A percentile compares a stretch with the other conserved stretches of the same genome.
phyloP scores from a whole-genome alignment of 1,284 basidiomycete species.

The Puccinia sorghi region DNA sequence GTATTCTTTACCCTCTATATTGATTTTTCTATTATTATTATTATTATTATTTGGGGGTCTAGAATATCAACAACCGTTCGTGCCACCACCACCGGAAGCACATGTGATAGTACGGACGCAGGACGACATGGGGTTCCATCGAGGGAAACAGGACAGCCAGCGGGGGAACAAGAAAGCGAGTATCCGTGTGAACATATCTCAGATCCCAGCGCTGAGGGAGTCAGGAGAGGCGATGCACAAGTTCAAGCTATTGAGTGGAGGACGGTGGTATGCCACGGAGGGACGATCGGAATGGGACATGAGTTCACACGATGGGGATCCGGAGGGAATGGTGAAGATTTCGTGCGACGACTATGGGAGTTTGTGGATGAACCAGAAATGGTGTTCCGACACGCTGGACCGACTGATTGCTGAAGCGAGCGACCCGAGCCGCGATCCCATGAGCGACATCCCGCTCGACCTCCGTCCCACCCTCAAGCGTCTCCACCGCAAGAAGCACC shows the following conservation, averaged over 20 bases:
- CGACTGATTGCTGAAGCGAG: slow-evolving; percentile 25
- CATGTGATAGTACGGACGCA: slow-evolving; percentile 31
- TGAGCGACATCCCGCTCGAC: slow-evolving; percentile 40
- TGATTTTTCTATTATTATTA: no score
- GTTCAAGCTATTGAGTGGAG: slow-evolving; percentile 33
- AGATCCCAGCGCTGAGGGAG: neutral
- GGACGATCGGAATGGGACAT: neutral
- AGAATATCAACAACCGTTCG: slow-evolving; percentile 36
- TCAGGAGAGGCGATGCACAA: slow-evolving; percentile 36
- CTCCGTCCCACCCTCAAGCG: neutral
- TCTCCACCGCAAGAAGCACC: neutral
- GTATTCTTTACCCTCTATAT: no score
- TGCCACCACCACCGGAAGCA: slow-evolving; percentile 36
- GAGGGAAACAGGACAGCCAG: slow-evolving; percentile 31
- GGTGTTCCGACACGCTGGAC: slow-evolving; percentile 36
- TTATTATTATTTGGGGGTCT: neutral
- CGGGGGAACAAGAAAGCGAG: slow-evolving; percentile 40
- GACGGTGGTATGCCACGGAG: slow-evolving; percentile 23
- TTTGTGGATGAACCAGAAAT: slow-evolving; percentile 23
- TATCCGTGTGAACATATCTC: slow-evolving; percentile 19
- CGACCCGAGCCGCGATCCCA: neutral
- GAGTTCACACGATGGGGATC: slow-evolving; percentile 26
- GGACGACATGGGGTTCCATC: slow-evolving; percentile 45
- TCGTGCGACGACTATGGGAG: slow-evolving; percentile 36
- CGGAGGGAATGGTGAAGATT: slow-evolving; percentile 27